phyloP scores from a whole-genome alignment of 2,329 filamentous ascomycete genomes.

The Sordariomycetes sp. region DNA sequence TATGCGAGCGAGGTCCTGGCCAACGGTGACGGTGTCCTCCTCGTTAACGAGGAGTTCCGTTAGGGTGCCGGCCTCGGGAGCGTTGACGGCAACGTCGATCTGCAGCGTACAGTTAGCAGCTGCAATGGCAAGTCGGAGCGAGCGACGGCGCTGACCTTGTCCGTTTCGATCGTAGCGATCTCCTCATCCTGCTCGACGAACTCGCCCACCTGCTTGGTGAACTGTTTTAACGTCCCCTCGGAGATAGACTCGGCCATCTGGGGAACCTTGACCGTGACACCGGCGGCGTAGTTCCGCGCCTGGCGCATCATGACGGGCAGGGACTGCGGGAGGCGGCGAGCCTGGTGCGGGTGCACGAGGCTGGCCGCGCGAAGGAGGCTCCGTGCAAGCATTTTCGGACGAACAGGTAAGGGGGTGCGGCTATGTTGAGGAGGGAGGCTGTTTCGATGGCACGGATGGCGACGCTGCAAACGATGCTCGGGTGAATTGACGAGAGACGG shows the following conservation, averaged over 20 bases:
- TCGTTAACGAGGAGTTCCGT: conserved; percentile 86
- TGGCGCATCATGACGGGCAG: conserved; percentile 38
- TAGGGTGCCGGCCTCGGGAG: conserved; percentile 78
- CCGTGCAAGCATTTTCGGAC: conserved; percentile 25
- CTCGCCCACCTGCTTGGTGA: conserved; percentile 84
- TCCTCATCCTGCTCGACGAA: conserved; percentile 93
- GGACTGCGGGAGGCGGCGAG: conserved; percentile 17
- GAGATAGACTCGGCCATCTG: conserved; percentile 98
- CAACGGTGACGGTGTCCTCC: conserved; percentile 90
- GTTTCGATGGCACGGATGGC: background rate
- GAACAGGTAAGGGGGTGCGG: background rate
- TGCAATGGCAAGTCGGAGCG: background rate
- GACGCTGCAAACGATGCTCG: background rate
- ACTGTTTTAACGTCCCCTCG: conserved; percentile 93
- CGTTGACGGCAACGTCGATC: conserved; percentile 97
- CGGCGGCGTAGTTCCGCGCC: conserved; percentile 52
- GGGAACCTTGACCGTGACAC: conserved; percentile 82
- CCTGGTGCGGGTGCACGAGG: conserved; percentile 26
- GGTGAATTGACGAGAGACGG: background rate
- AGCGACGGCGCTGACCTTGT: conserved; percentile 56
- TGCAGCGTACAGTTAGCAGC: conserved; percentile 17
- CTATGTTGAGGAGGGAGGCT: background rate
- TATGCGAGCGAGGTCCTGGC: conserved; percentile 78
- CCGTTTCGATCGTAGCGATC: conserved; percentile 96
- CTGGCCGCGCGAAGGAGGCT: conserved; percentile 27